Base-by-base conservation (phyloP, 2,329 filamentous ascomycete genomes). In the Penicillium sp. region DNA sequence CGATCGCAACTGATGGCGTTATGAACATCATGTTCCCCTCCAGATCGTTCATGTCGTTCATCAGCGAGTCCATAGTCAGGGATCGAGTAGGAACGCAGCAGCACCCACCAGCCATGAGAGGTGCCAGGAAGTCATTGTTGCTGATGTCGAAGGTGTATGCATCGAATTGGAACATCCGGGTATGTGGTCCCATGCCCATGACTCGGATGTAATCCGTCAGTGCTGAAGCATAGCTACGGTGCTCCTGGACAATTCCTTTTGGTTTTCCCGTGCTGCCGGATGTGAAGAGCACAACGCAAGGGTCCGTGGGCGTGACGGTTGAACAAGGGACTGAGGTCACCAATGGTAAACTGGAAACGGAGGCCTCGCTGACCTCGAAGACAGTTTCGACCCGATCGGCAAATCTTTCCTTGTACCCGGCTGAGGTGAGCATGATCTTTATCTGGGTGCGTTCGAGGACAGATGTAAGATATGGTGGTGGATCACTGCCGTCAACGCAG, bases 401-500 rank as follows among this genome's bases (percentile, higher is more conserved):
- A 37, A 55, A 60, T 3, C 38, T 43, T 4, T 38, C 21, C 2
- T 37, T 44, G 21, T 53, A 60, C 3, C 52, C 54, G 0, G 31
- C 17, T 8, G 57, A 54, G 0, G 84, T 87, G 54, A 89, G 72
- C 15, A 88, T 75, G 28, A 86, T 82, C 12, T 74, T 75, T 7
- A 84, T 84, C 29, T 76, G 76, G 6, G 84, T 82, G 71, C 88
- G 85, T 35, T 85, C 81, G 46, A 88, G 77, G 33, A 88, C 84
- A 63, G 87, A 84, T 40, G 81, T 77, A 47, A 89, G 72, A 42
- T 88, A 73, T 43, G 80, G 80, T 1, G 83, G 79, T 19, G 85
- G 85, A 53, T 88, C 87, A 2, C 83, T 84, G 29, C 87, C 76
- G 68, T 89, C 85, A 6, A 89, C 78, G 7, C 88, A 85, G 8